These are phyloP conservation scores for Penicillium sp. DNA, from an alignment of 2,329 filamentous ascomycete genomes.

Conservation along the genomic window DNA sequence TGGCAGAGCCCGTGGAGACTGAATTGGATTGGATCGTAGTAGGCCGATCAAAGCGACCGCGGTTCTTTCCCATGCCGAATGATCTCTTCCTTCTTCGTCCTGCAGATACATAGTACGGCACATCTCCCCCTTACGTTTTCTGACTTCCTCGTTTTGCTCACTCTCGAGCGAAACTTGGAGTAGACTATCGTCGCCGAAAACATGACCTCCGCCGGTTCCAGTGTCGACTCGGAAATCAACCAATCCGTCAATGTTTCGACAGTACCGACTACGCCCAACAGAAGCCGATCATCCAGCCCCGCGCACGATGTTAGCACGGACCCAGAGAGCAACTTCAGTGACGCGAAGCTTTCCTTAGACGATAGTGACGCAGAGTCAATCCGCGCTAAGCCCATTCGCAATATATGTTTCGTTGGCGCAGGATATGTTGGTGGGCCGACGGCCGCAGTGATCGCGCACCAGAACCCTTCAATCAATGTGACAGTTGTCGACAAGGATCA, in stretches of 20 bases:
- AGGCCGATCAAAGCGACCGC: not conserved
- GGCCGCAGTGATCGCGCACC: constrained; percentile 29
- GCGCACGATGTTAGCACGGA: constrained; percentile 6
- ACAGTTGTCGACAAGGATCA: constrained; percentile 31
- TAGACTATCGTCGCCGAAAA: not conserved
- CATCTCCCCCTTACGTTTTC: not conserved
- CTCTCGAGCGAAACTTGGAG: not conserved
- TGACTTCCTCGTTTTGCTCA: not conserved
- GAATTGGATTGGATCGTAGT: not conserved
- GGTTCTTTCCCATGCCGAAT: not conserved
- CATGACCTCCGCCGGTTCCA: constrained; percentile 5
- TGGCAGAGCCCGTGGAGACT: not conserved
- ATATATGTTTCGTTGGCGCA: constrained; percentile 30
- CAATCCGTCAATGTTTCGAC: constrained; percentile 6
- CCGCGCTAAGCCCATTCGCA: constrained; percentile 14
- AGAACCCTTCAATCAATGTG: constrained; percentile 33
- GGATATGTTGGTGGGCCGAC: constrained; percentile 31
- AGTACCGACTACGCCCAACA: constrained; percentile 8
- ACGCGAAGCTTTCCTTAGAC: not conserved
- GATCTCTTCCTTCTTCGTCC: not conserved
- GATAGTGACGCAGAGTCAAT: constrained; percentile 3
- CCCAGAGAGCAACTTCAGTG: not conserved
- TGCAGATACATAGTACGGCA: not conserved
- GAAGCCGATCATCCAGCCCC: constrained; percentile 12
- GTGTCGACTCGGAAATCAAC: constrained; percentile 5